phyloP scores from a whole-genome alignment of 495 filamentous ascomycete species.

The Cudoniella acicularis region DNA sequence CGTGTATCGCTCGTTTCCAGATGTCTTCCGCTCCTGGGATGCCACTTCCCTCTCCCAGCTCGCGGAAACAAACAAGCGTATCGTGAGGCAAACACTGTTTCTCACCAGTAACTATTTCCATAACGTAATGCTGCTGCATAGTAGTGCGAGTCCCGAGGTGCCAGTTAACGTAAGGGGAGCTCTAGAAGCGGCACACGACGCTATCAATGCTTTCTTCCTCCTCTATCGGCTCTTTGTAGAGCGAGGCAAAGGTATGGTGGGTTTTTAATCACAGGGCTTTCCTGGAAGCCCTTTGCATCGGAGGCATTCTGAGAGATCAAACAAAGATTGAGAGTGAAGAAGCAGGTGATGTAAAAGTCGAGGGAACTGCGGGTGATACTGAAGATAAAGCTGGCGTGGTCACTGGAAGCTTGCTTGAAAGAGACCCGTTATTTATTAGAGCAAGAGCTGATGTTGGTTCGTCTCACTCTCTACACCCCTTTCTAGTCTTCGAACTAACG shows the following conservation, averaged over 20 bases:
- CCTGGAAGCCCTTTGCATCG: slow-evolving; percentile 48
- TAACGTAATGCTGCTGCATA: slow-evolving; percentile 67
- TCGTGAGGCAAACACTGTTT: slow-evolving; percentile 64
- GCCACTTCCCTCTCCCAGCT: slow-evolving; percentile 45
- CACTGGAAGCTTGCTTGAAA: slow-evolving; percentile 8
- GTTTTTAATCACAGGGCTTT: slow-evolving; percentile 73
- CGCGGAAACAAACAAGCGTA: slow-evolving; percentile 49
- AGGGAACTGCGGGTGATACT: not conserved
- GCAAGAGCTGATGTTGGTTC: slow-evolving; percentile 53
- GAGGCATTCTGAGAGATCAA: slow-evolving; percentile 25
- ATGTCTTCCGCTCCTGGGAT: slow-evolving; percentile 59
- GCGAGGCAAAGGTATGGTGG: slow-evolving; percentile 71
- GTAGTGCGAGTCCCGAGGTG: slow-evolving; percentile 53
- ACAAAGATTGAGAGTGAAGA: slow-evolving; percentile 19
- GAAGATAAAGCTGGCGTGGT: not conserved
- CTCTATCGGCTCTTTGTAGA: slow-evolving; percentile 57
- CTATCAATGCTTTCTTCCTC: slow-evolving; percentile 55
- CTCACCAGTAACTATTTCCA: slow-evolving; percentile 69
- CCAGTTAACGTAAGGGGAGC: slow-evolving; percentile 61
- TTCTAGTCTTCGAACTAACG: slow-evolving; percentile 1
- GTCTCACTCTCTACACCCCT: slow-evolving; percentile 17
- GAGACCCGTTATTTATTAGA: slow-evolving; percentile 51
- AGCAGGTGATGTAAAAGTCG: not conserved
- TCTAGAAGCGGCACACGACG: slow-evolving; percentile 63
- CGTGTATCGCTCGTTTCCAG: slow-evolving; percentile 60